Conservation (phyloP, 2,329 filamentous ascomycete species). For the Incumbomyces lentus region DNA sequence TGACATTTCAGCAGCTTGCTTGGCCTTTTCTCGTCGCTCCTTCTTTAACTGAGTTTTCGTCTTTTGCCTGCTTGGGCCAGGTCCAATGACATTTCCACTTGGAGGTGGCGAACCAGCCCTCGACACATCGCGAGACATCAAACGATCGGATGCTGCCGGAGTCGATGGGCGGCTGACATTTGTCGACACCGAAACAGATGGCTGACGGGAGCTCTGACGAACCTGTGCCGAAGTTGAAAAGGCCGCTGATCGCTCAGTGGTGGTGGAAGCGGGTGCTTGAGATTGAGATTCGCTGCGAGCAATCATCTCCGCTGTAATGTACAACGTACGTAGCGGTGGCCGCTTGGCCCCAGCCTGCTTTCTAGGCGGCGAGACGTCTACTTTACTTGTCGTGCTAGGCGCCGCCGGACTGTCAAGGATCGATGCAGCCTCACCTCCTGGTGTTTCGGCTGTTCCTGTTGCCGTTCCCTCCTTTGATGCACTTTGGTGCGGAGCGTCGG, state of each 20-base stretch:
- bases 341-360: conserved; percentile 12
- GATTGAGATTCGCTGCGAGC: conserved; percentile 15
- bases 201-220: conserved; percentile 35
- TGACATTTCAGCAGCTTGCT: conserved; percentile 33
- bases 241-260: conserved; percentile 14
- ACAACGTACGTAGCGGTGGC: conserved; percentile 11
- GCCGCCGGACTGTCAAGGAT: conserved; percentile 8
- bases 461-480: background rate
- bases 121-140: conserved; percentile 46
- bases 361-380: conserved; percentile 12
- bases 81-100: conserved; percentile 43
- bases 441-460: background rate
- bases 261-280: conserved; percentile 13
- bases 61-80: conserved; percentile 48
- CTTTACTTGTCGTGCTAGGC: conserved; percentile 12
- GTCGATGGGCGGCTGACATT: conserved; percentile 45
- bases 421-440: background rate
- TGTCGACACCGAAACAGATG: conserved; percentile 42
- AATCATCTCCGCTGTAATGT: conserved; percentile 16
- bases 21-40: conserved; percentile 42
- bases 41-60: conserved; percentile 55
- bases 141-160: conserved; percentile 47
- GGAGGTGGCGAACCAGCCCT: conserved; percentile 52
- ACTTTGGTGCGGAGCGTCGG: background rate
- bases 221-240: conserved; percentile 7